These are phyloP conservation scores for Pythium biforme DNA, from an alignment of 352 stramenopile species.

Conservation along the genomic window DNA sequence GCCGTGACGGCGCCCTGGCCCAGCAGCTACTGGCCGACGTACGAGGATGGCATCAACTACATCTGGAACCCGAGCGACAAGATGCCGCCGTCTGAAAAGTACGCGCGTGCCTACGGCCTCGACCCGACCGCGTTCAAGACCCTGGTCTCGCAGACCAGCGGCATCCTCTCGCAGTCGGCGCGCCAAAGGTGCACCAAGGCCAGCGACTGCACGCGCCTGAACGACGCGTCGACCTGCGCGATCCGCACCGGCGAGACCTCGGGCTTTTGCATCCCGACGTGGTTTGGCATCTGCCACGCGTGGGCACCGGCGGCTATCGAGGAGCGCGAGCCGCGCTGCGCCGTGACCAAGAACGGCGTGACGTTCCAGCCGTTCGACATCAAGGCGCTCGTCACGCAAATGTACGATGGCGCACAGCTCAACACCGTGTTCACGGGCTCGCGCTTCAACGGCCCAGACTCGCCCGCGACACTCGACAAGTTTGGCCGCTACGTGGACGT, in stretches of 20 bases:
- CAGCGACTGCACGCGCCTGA: neutral
- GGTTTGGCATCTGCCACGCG: constrained; percentile 29
- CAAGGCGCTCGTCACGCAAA: constrained; percentile 25
- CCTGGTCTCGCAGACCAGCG: neutral
- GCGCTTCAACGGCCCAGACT: constrained; percentile 11
- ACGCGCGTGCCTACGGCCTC: neutral
- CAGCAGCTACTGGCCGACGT: neutral
- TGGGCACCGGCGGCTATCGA: constrained; percentile 26
- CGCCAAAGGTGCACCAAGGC: neutral
- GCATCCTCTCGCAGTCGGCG: neutral
- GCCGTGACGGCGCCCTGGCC: neutral
- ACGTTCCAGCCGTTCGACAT: constrained; percentile 30
- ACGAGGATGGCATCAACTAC: neutral
- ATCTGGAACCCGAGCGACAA: neutral
- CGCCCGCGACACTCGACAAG: constrained; percentile 4
- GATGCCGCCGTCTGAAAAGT: neutral
- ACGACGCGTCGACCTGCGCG: neutral
- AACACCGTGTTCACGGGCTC: constrained; percentile 20
- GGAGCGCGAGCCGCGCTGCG: constrained; percentile 22
- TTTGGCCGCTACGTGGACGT: constrained; percentile 23
- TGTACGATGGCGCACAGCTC: constrained; percentile 23
- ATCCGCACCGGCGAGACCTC: neutral
- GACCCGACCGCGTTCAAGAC: neutral
- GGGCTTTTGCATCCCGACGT: constrained; percentile 26
- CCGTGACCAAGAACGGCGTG: constrained; percentile 16